phyloP scores from a whole-genome alignment of 2,329 filamentous ascomycete genomes.

The Cordyceps javanica region DNA sequence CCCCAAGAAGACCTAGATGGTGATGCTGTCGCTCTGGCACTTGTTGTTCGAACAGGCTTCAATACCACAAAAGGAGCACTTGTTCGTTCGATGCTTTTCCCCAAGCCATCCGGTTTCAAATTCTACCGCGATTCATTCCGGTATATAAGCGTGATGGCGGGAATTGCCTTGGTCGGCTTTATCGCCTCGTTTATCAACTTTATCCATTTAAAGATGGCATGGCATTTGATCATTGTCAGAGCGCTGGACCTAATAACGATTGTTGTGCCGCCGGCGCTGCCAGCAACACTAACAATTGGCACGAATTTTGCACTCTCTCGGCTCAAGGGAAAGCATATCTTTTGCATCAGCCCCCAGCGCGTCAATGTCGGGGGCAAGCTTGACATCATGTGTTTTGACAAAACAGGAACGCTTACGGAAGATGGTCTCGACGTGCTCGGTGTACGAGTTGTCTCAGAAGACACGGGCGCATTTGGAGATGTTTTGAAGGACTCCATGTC shows the following conservation, averaged over 20 bases:
- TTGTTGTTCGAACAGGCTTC: slow-evolving; percentile 92
- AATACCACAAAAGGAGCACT: slow-evolving; percentile 95
- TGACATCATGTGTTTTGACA: slow-evolving; percentile 96
- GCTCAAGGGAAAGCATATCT: slow-evolving; percentile 84
- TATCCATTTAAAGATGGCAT: slow-evolving; percentile 71
- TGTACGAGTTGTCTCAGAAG: slow-evolving; percentile 67
- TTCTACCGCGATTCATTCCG: slow-evolving; percentile 97
- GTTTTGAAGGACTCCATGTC: slow-evolving; percentile 60
- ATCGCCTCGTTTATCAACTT: slow-evolving; percentile 91
- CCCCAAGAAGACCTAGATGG: slow-evolving; percentile 82
- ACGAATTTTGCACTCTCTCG: slow-evolving; percentile 89
- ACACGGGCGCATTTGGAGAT: slow-evolving; percentile 62
- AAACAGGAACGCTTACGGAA: slow-evolving; percentile 96
- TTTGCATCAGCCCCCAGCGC: slow-evolving; percentile 94
- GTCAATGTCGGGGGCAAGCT: slow-evolving; percentile 96
- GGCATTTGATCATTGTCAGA: slow-evolving; percentile 86
- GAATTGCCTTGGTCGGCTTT: slow-evolving; percentile 81
- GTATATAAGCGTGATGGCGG: slow-evolving; percentile 94
- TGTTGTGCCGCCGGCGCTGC: slow-evolving; percentile 89
- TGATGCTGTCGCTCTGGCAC: slow-evolving; percentile 83
- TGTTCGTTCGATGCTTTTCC: slow-evolving; percentile 96
- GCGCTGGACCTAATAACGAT: slow-evolving; percentile 96
- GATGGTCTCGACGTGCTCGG: slow-evolving; percentile 93
- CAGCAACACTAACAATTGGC: slow-evolving; percentile 91
- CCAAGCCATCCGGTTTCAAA: slow-evolving; percentile 96